Base-by-base conservation (phyloP, 768 basidiomycete genomes). In the Suillus discolor region DNA sequence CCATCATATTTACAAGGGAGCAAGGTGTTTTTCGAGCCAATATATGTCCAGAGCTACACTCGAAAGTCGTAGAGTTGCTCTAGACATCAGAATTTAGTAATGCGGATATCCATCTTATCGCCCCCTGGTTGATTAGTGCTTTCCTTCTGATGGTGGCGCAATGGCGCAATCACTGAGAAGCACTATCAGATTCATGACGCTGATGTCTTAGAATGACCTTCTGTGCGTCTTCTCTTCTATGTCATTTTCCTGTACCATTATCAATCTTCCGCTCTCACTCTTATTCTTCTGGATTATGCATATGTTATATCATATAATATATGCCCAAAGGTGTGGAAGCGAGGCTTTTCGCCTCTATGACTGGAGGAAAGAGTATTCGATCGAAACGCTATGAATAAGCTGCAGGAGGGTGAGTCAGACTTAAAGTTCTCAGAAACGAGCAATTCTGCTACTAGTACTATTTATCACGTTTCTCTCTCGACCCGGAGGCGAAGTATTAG, bases 381-480 rank as follows among this genome's bases (percentile, higher is more conserved):
- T 42, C 31, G 31, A 38, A 84, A 87, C 70, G 85, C 93, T 8
- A 88, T 92, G 87, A 84, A 88, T 45, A 90, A 90, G 75, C 76
- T 94, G 66, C 88, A 85, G 72, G 83, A 87, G 73, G 89, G 85
- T 67, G 91, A 93, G 66, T 80, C 84, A 20, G 67, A 28, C 1
- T 70, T 76, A 23, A 68, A 72, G 16, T 62, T 71, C 6, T 51
- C 73, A 6, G 68, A 66, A 47, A 4, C 31, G 31, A 31, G 31
- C 31, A 31, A 31, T 31, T 31, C 31, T 31, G 31, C 31, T 31
- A 31, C 31, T 31, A 31, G 31, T 31, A 31, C 28, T 31, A 31
- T 4, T 31, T 31, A 31, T 31, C 6, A 6, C 83, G 3, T 73
- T 93, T 16, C 77, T 93, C 23, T 73, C 81, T 20, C 79, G 83